Base-by-base conservation (phyloP, 306 rosid genomes). In the Lathyrus sativus region DNA sequence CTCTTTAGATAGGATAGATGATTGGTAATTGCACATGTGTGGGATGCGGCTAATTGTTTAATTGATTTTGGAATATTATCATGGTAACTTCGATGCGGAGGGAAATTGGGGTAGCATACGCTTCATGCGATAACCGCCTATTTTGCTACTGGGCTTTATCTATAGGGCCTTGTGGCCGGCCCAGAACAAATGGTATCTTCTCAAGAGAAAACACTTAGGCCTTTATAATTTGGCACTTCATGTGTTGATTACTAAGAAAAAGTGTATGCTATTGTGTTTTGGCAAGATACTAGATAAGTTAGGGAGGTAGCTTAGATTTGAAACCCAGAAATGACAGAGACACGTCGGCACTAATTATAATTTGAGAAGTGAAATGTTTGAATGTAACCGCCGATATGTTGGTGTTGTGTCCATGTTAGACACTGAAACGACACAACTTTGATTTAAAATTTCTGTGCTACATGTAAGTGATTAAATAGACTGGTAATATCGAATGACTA, bases 241-340 rank as follows among this genome's bases (percentile, higher is more conserved):
- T 39, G 15, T 35, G 61, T 46, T 59, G 63, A n/a, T 49, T 67
- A 26, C 24, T 38, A 60, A 49, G 57, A 62, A 68, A 68, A 51
- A 31, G 15, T 12, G 41, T 59, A 18, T 64, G 17, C 24, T 24
- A 56, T 44, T 64, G 9, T 55, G 62, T 62, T 70, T 54, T 62
- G 50, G 66, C 70, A 26, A 41, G 14, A 69, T n/a, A 60, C 19
- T 67, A 50, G 58, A 51, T 42, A 7, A 44, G 0, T 6, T 39
- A 17, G 24, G 14, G 61, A 42, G 63, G 22, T 11, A 26, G 70
- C 38, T 51, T 13, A 29, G 49, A 48, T 15, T 42, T n/a, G 19
- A 46, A 13, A 4, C 45, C 11, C 0, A 4, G 45, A 41, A n/a
- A 41, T 5, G 8, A 41, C 3, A 10, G 4, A 9, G 11, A 10